Percentiles rank a stretch among this genome's conserved stretches.
phyloP scores from a whole-genome alignment of 2,329 filamentous ascomycete genomes.

The Venturia oleaginea region DNA sequence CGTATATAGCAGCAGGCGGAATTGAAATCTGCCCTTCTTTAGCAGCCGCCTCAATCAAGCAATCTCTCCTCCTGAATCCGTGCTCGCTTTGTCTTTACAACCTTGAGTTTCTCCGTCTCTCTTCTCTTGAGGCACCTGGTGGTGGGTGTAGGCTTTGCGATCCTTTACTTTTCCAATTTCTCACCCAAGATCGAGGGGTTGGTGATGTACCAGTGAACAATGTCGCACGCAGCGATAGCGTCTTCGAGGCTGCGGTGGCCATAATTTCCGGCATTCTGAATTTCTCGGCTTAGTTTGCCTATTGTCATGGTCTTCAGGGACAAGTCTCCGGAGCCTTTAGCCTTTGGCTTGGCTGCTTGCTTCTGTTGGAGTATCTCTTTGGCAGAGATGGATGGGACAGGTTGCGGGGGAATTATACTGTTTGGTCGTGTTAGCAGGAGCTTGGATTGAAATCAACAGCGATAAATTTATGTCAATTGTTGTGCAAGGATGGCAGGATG shows the following conservation, averaged over 20 bases:
- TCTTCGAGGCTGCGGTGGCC: slow-evolving; percentile 40
- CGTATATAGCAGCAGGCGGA: background rate
- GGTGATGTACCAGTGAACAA: slow-evolving; percentile 30
- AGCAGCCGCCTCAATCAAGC: background rate
- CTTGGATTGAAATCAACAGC: background rate
- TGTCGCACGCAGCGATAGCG: slow-evolving; percentile 35
- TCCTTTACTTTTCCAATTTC: background rate
- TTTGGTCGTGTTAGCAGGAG: background rate
- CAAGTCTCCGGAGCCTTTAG: slow-evolving; percentile 13
- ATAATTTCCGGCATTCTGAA: slow-evolving; percentile 19
- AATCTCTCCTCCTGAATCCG: background rate
- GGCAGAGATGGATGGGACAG: background rate
- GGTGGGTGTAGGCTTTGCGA: background rate
- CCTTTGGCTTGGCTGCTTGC: slow-evolving; percentile 12
- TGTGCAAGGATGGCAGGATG: background rate
- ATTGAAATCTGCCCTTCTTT: background rate
- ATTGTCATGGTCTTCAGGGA: slow-evolving; percentile 20
- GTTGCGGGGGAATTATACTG: background rate
- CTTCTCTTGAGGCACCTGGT: background rate
- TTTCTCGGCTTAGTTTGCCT: slow-evolving; percentile 17
- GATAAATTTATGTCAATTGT: background rate
- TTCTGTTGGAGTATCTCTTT: background rate
- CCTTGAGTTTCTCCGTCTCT: background rate
- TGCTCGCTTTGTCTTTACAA: background rate
- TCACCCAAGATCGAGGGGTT: background rate